These are phyloP conservation scores for Pichia sp. DNA, from an alignment of 1,139 yeast genomes.

Conservation along the genomic window DNA sequence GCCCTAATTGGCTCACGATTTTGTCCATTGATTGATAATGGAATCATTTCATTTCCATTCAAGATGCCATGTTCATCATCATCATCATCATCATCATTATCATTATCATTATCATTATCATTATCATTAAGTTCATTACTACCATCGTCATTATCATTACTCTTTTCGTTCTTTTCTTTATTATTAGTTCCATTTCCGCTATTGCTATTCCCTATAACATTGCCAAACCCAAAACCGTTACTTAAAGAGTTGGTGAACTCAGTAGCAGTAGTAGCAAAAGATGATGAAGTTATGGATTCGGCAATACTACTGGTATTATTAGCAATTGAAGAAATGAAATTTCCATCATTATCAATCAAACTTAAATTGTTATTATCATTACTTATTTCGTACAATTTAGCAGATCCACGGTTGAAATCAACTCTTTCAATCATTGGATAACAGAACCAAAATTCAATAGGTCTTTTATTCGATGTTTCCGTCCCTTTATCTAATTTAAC, in stretches of 20 bases:
- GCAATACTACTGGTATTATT: conserved; percentile 2
- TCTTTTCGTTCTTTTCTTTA: neutral
- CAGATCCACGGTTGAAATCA: conserved; percentile 51
- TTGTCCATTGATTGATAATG: neutral
- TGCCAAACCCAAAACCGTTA: conserved; percentile 8
- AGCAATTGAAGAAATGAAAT: neutral
- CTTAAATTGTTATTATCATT: neutral
- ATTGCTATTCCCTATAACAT: neutral
- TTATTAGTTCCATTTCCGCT: neutral
- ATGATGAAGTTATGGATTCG: conserved; percentile 3
- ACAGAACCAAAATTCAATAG: conserved; percentile 82
- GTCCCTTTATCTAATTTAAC: conserved; percentile 15
- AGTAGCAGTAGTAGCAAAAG: conserved; percentile 6
- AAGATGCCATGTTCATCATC: too few species aligned
- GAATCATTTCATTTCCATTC: neutral
- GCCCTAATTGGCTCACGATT: neutral
- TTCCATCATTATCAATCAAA: conserved; percentile 1
- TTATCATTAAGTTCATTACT: neutral
- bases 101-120: neutral
- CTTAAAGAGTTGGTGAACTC: conserved; percentile 11
- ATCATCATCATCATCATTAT: neutral
- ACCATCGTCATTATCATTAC: neutral
- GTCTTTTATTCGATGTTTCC: conserved; percentile 23
- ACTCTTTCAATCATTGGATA: conserved; percentile 78
- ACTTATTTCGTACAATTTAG: conserved; percentile 25